These are phyloP conservation scores for Taphrina populina DNA, from an alignment of 1,139 yeast genomes.

Conservation along the genomic window DNA sequence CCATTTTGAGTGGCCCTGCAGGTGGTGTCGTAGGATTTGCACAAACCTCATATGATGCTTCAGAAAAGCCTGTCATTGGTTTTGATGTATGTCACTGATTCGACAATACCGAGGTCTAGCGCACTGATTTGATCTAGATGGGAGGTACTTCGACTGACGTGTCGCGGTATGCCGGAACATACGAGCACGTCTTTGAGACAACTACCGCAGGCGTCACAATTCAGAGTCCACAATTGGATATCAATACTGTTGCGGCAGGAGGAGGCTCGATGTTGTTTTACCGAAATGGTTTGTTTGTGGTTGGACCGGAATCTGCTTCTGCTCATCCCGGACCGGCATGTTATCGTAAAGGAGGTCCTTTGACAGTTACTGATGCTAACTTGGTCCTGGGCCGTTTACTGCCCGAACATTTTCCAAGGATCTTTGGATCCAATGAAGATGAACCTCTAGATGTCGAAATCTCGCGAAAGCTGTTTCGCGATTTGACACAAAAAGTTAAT, in stretches of 20 bases:
- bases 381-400: constrained; percentile 54
- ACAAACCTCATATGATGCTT: constrained; percentile 50
- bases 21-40: constrained; percentile 63
- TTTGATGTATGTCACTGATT: constrained; percentile 46
- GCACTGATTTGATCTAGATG: constrained; percentile 44
- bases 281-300: constrained; percentile 54
- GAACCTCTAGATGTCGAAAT: constrained; percentile 51
- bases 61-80: constrained; percentile 51
- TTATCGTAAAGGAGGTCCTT: constrained; percentile 58
- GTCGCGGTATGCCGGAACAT: constrained; percentile 52
- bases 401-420: constrained; percentile 55
- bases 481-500: constrained; percentile 50
- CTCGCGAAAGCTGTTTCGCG: constrained; percentile 48
- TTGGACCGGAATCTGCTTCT: constrained; percentile 59
- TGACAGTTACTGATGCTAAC: constrained; percentile 59
- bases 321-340: constrained; percentile 64
- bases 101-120: no score
- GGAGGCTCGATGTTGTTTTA: constrained; percentile 57
- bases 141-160: constrained; percentile 64
- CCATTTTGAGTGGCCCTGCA: constrained; percentile 59
- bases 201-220: constrained; percentile 57
- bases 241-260: constrained; percentile 62
- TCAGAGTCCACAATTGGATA: constrained; percentile 59
- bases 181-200: constrained; percentile 57
- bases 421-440: constrained; percentile 56